Percentiles rank a stretch among this genome's conserved stretches.
phyloP scores from a whole-genome alignment of 2,329 filamentous ascomycete genomes.

The Colletotrichum kahawae region DNA sequence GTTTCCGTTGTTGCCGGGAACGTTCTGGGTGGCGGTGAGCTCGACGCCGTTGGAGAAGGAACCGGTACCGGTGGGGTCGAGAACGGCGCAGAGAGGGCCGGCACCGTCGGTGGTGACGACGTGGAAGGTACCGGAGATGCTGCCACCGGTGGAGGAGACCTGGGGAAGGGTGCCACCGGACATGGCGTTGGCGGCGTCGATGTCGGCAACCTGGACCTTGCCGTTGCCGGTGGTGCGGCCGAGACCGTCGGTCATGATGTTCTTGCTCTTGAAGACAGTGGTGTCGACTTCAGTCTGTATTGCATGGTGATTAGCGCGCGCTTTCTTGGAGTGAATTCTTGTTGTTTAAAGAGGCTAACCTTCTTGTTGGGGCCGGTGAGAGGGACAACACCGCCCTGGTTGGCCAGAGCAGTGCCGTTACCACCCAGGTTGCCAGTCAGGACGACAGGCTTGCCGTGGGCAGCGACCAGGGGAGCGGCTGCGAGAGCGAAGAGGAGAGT shows the following conservation, averaged over 20 bases:
- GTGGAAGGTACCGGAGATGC: constrained; percentile 40
- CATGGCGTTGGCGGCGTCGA: constrained; percentile 36
- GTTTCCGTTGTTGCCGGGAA: constrained; percentile 40
- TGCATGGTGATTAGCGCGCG: background rate
- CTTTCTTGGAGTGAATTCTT: rapidly evolving
- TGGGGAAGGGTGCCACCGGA: constrained; percentile 45
- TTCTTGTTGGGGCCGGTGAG: constrained; percentile 41
- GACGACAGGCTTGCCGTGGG: constrained; percentile 31
- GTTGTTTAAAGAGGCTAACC: constrained; percentile 2
- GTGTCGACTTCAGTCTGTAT: constrained; percentile 47
- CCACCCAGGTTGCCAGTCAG: constrained; percentile 37
- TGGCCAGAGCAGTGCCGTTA: constrained; percentile 43
- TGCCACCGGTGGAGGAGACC: constrained; percentile 36
- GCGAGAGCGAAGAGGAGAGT: constrained; percentile 25
- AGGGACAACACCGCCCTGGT: constrained; percentile 43
- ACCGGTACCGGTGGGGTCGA: constrained; percentile 42
- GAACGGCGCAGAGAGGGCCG: constrained; percentile 40
- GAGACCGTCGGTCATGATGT: constrained; percentile 40
- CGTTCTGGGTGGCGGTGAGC: constrained; percentile 35
- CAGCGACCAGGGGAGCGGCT: constrained; percentile 31
- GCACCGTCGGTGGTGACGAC: constrained; percentile 47
- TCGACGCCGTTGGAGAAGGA: constrained; percentile 33
- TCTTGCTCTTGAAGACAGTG: constrained; percentile 44
- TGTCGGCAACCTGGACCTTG: constrained; percentile 37
- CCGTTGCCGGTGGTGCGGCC: constrained; percentile 40